Percentiles rank a stretch among this genome's conserved stretches.
These are phyloP conservation scores for Chernovozyma aurita DNA, from an alignment of 1,139 yeast species.

Conservation along the genomic window DNA sequence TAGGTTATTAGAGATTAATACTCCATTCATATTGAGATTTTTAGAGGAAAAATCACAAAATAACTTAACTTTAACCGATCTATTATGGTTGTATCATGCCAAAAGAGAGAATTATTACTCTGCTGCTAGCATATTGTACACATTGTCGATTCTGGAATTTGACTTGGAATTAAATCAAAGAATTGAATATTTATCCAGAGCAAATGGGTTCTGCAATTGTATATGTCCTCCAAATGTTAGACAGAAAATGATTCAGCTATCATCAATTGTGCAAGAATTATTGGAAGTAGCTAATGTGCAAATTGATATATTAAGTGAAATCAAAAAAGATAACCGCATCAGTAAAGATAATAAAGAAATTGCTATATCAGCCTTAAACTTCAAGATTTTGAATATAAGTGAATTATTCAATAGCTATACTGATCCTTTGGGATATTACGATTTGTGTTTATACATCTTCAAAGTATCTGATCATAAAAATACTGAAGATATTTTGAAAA, in stretches of 20 bases:
- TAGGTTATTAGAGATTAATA: constrained; percentile 70
- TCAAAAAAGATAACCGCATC: constrained; percentile 58
- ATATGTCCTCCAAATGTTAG: constrained; percentile 74
- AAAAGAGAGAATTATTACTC: constrained; percentile 73
- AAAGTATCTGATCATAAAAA: constrained; percentile 79
- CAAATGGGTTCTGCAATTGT: constrained; percentile 89
- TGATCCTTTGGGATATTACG: constrained; percentile 84
- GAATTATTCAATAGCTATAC: constrained; percentile 84
- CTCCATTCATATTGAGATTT: constrained; percentile 76
- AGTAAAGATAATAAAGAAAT: constrained; percentile 40
- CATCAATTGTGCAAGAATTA: constrained; percentile 69
- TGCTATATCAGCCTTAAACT: constrained; percentile 55
- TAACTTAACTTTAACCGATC: constrained; percentile 70
- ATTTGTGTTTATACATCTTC: constrained; percentile 72
- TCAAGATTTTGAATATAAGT: constrained; percentile 63
- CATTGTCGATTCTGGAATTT: constrained; percentile 72
- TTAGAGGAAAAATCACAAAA: constrained; percentile 67
- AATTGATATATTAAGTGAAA: constrained; percentile 65
- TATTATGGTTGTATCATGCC: constrained; percentile 87
- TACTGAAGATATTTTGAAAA: constrained; percentile 63
- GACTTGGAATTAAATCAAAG: constrained; percentile 65
- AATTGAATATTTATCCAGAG: constrained; percentile 85
- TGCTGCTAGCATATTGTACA: constrained; percentile 79
- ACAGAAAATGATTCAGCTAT: constrained; percentile 69
- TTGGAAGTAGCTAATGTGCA: constrained; percentile 88